A percentile compares a stretch with the other conserved stretches of the same genome.
Evolutionary conservation across 305 asterid species (phyloP).

Genomic region (Caryopteris hybrid): DNA sequence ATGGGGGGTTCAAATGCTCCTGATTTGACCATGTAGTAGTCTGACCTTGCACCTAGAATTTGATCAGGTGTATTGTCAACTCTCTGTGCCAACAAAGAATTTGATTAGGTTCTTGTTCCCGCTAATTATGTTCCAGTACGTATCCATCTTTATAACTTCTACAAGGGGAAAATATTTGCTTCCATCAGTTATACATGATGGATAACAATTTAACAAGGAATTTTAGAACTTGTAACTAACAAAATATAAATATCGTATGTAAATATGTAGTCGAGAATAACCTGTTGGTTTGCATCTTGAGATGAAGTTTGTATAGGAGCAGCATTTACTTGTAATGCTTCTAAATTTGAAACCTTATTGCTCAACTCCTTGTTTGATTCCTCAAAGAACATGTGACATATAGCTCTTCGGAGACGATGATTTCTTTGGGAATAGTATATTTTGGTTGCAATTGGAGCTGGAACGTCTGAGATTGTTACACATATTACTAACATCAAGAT

Average conservation of each 20-base stretch:
- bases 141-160: conserved; percentile 24
- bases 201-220: not conserved
- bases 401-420: conserved; percentile 53
- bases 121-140: conserved; percentile 21
- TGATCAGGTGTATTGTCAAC: conserved; percentile 39
- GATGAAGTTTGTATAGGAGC: conserved; percentile 29
- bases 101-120: conserved; percentile 25
- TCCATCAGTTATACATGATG: conserved; percentile 7
- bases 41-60: conserved; percentile 43
- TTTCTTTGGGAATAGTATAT: conserved; percentile 67
- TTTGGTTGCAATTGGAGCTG: conserved; percentile 86
- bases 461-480: conserved; percentile 48
- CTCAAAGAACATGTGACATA: conserved; percentile 53
- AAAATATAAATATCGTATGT: conserved; percentile 11
- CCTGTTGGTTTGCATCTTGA: conserved; percentile 51
- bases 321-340: conserved; percentile 33
- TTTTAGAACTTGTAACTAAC: not conserved
- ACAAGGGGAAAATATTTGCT: conserved; percentile 21
- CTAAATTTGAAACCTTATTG: conserved; percentile 28
- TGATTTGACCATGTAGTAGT: conserved; percentile 24
- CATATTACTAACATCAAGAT: conserved; percentile 19
- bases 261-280: conserved; percentile 27
- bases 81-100: conserved; percentile 51
- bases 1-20: conserved; percentile 43
- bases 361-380: conserved; percentile 36